These are phyloP conservation scores for Pseudofabraea citricarpa DNA, from an alignment of 2,329 filamentous ascomycete species.

Conservation along the genomic window DNA sequence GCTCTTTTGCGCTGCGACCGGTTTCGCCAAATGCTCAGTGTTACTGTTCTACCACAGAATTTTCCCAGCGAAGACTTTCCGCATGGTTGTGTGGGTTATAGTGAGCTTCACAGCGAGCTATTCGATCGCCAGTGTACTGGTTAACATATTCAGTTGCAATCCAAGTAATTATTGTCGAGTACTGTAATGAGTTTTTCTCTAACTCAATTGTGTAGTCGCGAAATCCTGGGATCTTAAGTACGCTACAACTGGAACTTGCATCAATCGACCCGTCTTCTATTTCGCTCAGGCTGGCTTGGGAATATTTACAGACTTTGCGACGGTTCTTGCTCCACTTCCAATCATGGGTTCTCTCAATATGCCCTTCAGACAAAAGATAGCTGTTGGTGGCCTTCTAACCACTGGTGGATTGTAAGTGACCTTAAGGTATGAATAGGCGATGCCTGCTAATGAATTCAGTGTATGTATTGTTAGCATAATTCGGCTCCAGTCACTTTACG, in stretches of 20 bases:
- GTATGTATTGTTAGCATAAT: constrained; percentile 20
- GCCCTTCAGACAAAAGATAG: constrained; percentile 34
- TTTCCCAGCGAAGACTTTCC: constrained; percentile 19
- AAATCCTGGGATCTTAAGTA: constrained; percentile 21
- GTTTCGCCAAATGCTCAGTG: constrained; percentile 23
- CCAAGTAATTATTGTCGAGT: no score
- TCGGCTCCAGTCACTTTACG: constrained; percentile 13
- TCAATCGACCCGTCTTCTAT: constrained; percentile 22
- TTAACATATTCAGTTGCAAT: constrained; percentile 23
- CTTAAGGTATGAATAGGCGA: neutral
- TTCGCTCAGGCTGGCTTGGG: constrained; percentile 23
- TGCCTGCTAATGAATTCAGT: constrained; percentile 27
- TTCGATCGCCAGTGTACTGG: constrained; percentile 19
- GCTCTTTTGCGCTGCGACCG: constrained; percentile 15
- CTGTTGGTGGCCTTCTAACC: constrained; percentile 32
- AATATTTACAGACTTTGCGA: constrained; percentile 22
- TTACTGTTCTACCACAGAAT: constrained; percentile 24
- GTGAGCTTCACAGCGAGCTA: constrained; percentile 20
- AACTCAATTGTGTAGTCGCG: constrained; percentile 4
- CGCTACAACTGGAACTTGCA: constrained; percentile 18
- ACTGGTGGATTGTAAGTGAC: neutral
- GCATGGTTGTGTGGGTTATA: constrained; percentile 16
- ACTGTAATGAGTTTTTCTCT: no score
- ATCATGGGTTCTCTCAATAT: constrained; percentile 40
- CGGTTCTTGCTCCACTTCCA: constrained; percentile 33